These are phyloP conservation scores for Datura wrightii DNA, from an alignment of 257 asterid species.

Conservation along the genomic window DNA sequence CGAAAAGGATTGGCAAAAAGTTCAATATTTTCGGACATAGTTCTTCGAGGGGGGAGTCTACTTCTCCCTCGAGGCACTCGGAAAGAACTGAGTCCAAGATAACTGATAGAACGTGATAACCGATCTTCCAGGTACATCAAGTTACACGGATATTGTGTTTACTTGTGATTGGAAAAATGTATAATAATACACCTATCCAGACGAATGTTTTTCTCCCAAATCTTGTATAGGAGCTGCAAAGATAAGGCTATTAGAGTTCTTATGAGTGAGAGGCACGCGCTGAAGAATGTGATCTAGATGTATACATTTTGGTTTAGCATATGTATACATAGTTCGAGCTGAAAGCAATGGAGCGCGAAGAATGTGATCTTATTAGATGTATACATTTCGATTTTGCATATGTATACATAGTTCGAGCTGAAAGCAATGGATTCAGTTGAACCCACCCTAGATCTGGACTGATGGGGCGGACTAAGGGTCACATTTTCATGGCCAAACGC, in stretches of 20 bases:
- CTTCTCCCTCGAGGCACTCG: conserved; percentile 82
- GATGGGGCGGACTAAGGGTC: background rate
- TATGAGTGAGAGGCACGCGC: background rate
- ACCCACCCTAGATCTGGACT: conserved; percentile 44
- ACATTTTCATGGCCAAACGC: too few species aligned
- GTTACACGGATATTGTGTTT: conserved; percentile 24
- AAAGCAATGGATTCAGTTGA: background rate
- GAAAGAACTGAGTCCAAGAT: conserved; percentile 75
- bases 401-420: background rate
- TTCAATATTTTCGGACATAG: conserved; percentile 72
- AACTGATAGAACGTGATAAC: conserved; percentile 56
- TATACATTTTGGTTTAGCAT: too few species aligned
- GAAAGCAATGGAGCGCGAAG: background rate
- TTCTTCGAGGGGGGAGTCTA: conserved; percentile 75
- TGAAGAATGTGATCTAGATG: too few species aligned
- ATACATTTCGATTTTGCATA: background rate
- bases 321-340: too few species aligned
- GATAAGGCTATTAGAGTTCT: conserved; percentile 8
- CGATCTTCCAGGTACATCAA: conserved; percentile 45
- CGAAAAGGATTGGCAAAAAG: conserved; percentile 68
- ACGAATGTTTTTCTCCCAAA: conserved; percentile 2
- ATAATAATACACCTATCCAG: too few species aligned
- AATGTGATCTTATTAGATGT: background rate
- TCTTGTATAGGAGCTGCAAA: conserved; percentile 51
- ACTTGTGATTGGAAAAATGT: background rate